Conservation (phyloP, 345 rosid species). For the Capsella bursapastoris region DNA sequence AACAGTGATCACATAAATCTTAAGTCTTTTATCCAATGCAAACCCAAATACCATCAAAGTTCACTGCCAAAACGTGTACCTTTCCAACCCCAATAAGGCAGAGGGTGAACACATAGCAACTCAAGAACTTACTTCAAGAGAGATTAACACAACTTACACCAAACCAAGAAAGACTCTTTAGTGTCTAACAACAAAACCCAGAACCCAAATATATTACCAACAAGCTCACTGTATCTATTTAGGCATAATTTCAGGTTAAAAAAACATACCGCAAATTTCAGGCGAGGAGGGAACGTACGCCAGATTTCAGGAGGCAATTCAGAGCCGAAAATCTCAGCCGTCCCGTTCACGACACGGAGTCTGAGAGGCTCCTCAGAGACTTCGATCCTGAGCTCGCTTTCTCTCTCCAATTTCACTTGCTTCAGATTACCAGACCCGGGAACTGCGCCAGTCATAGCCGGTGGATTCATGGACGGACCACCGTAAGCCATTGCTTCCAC, state of each 20-base stretch:
- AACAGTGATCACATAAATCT: slow-evolving; percentile 5
- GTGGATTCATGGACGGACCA: slow-evolving; percentile 46
- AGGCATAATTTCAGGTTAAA: not conserved
- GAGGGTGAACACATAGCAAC: not conserved
- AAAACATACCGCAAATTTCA: slow-evolving; percentile 75
- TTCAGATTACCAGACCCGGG: slow-evolving; percentile 47
- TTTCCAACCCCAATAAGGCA: not conserved
- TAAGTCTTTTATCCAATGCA: slow-evolving; percentile 21
- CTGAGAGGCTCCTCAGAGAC: slow-evolving; percentile 80
- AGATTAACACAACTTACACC: not conserved
- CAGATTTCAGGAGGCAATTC: slow-evolving; percentile 86
- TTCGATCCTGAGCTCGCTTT: slow-evolving; percentile 89
- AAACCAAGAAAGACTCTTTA: slow-evolving; percentile 5
- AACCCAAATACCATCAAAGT: not conserved
- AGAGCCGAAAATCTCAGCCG: slow-evolving; percentile 89
- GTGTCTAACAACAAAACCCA: not conserved
- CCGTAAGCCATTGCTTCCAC: slow-evolving; percentile 50
- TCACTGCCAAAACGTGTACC: not conserved
- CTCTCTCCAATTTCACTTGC: slow-evolving; percentile 85
- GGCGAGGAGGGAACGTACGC: slow-evolving; percentile 86
- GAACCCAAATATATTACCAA: not conserved
- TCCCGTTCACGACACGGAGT: slow-evolving; percentile 76
- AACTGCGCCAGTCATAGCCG: slow-evolving; percentile 37
- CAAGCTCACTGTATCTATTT: not conserved
- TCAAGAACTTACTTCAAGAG: slow-evolving; percentile 15